Conservation (phyloP, 177 flowering plant species). For the Vitis hybrid region DNA sequence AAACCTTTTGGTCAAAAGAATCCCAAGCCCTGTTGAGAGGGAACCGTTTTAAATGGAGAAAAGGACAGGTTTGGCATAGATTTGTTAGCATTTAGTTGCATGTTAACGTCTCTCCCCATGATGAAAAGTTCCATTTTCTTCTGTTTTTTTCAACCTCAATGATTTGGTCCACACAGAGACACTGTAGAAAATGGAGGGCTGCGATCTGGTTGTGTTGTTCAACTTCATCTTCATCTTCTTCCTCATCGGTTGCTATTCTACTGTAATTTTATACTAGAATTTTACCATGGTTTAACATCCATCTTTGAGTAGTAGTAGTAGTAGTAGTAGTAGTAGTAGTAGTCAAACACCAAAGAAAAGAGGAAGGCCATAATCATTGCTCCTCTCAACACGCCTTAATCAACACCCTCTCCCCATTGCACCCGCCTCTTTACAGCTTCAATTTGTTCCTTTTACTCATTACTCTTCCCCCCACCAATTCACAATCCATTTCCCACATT, state of each 20-base stretch:
- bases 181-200: no score
- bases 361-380: slow-evolving; percentile 1
- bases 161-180: no score
- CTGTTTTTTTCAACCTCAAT: no score
- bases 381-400: slow-evolving; percentile 7
- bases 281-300: not conserved
- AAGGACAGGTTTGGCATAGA: no score
- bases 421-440: not conserved
- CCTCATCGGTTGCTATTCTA: not conserved
- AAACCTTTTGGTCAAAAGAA: no score
- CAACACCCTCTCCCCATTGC: not conserved
- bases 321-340: not conserved
- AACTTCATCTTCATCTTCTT: not conserved
- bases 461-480: not conserved
- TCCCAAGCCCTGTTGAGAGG: no score
- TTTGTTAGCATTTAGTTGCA: no score
- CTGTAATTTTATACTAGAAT: not conserved
- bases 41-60: no score
- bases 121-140: no score
- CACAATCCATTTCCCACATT: not conserved
- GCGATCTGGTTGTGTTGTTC: no score
- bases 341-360: not conserved
- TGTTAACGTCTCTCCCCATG: no score
- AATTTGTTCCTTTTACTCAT: not conserved
- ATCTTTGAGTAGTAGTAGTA: no score